Evolutionary conservation across 2,329 filamentous ascomycete species (phyloP), one percentile per base, ranked within the genome.

Genomic region (Diaporthe vexans): DNA sequence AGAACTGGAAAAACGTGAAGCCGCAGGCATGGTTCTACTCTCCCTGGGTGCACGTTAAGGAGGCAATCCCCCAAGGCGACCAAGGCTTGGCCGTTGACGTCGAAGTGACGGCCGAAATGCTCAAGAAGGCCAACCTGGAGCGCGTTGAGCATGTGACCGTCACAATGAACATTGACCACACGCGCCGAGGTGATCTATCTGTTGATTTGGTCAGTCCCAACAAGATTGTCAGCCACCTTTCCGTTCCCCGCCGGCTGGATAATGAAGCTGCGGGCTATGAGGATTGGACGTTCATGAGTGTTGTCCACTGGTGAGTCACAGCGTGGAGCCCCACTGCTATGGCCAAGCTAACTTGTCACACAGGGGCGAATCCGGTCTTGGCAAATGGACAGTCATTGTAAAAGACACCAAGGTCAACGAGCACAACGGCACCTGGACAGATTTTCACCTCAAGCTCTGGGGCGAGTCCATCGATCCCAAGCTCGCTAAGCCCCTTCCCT

Each of bases 231-330:
- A 98, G 95, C 81, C 93, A 98, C 80, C 90, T 99, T 71, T 93
- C 95, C 6, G 94, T 92, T 17, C 87, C 93, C 1, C 93, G 97
- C 77, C 88, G 88, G 75, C 83, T 90, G 29, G 97, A 99, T 82
- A 86, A 88, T 1, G 89, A 88, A 48, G 81, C 85, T 0, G 83
- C 85, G 29, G 97, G 97, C 11, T 99, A 98, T 82, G 86, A 92
- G 51, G 95, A 98, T 84, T 99, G 97, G 97, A 98, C 96, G 0
- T 99, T 99, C 80, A 99, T 99, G 97, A 97, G 93, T 76, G 97
- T 99, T 51, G 95, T 93, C 77, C 97, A 99, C 82, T 99, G 95
- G 94, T 95, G 88, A 84, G 92, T 84, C 26, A 56, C 5, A 69
- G 68, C 9, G 52, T 56, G 7, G 2, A 46, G 24, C 40, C n/a